phyloP scores from a whole-genome alignment of 768 basidiomycete genomes.

The Pleurotus citrinopileatus region DNA sequence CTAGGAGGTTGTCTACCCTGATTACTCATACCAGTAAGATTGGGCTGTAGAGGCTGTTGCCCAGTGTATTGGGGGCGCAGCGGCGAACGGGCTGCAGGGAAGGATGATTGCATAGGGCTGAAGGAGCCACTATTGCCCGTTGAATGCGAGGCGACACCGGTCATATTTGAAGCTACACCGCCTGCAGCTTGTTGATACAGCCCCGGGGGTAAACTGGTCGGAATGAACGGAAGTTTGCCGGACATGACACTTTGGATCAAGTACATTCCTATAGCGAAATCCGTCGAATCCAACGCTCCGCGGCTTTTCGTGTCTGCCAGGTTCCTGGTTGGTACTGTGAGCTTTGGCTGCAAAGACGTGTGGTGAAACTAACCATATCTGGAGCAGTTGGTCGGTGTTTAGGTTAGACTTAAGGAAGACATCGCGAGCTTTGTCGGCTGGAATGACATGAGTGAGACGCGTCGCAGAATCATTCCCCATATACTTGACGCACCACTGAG shows the following conservation, averaged over 20 bases:
- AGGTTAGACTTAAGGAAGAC: conserved; percentile 92
- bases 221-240: conserved; percentile 66
- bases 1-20: conserved; percentile 16
- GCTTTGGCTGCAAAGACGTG: neutral
- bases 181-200: conserved; percentile 82
- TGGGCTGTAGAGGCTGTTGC: conserved; percentile 49
- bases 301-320: conserved; percentile 94
- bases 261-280: conserved; percentile 96
- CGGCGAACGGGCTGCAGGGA: conserved; percentile 31
- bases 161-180: conserved; percentile 25
- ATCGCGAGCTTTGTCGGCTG: conserved; percentile 85
- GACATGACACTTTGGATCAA: conserved; percentile 94
- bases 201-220: conserved; percentile 73
- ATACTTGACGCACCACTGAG: conserved; percentile 60
- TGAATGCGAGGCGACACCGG: conserved; percentile 44
- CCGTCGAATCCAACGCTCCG: conserved; percentile 82
- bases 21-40: conserved; percentile 37
- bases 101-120: conserved; percentile 48
- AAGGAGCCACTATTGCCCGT: conserved; percentile 63
- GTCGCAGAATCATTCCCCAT: neutral
- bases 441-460: neutral
- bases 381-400: conserved; percentile 79
- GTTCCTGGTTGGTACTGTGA: conserved; percentile 51
- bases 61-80: conserved; percentile 69
- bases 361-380: conserved; percentile 73